Base-by-base conservation (phyloP, 164 flowering plant species). In the Umbilicus rupestris region DNA sequence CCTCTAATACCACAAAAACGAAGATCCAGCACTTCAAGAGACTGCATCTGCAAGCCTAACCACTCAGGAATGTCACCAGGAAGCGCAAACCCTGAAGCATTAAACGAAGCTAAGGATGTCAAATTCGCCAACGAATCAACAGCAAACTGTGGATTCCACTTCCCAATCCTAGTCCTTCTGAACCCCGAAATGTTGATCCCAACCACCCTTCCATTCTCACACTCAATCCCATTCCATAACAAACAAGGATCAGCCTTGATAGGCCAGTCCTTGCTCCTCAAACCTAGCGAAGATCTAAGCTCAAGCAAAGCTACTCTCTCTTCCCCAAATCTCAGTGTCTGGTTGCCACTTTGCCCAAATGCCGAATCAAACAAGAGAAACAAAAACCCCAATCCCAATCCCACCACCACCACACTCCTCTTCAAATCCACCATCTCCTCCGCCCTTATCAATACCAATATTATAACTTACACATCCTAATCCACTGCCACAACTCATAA, bases 221-320 rank as follows among this genome's bases (percentile, higher is more conserved):
- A 85, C 24, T 30, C 63, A 11, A 86, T 65, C 4, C 90, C 90
- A 5, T 26, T 67, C 90, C 90, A 86, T 17, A 4, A 5, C 8
- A 44, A 37, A 65, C 90, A 86, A 68, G 86, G 90, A 69, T 84
- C 89, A 0, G 66, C 68, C 71, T 85, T 89, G 22, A 73, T 79
- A 1, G 98, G 98, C 98, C 98, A 93, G 2, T 93, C 96, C 72
- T 59, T 81, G 63, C 79, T 73, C 67, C 98, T 78, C 46, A 93
- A 49, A 62, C 97, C 96, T 44, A 93, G 71, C 8, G 98, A 82
- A 42, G 95, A 86, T 73, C 98, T 78, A 64, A 93, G 79, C 29
- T 74, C 62, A 46, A 83, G 75, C 64, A 92, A 71, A 39, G 92
- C 91, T 20, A 46, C 68, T 26, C 72, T 65, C 66, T 94, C 98